Percentiles rank a stretch among this genome's conserved stretches.
Conservation (phyloP, 1,284 basidiomycete species). For the Malassezia japonica region DNA sequence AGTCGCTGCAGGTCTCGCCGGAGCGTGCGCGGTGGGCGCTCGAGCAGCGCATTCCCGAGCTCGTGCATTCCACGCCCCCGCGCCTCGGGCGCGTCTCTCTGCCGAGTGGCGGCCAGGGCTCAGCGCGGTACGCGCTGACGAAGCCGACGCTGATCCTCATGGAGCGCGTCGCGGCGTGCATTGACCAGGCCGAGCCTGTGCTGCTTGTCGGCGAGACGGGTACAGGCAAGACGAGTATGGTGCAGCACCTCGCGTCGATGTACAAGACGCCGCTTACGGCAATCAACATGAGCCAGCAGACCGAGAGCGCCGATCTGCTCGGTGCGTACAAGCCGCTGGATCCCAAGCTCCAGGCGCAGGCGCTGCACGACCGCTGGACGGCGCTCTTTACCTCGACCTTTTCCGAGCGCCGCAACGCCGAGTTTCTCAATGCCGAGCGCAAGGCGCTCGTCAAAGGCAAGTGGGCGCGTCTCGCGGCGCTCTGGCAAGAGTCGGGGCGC, state of each 20-base stretch:
- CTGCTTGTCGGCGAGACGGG: slow-evolving; percentile 95
- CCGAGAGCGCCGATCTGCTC: slow-evolving; percentile 84
- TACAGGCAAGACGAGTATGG: slow-evolving; percentile 90
- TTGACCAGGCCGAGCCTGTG: slow-evolving; percentile 70
- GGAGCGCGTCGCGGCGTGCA: slow-evolving; percentile 68
- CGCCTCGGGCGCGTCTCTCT: slow-evolving; percentile 12
- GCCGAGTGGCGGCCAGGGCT: slow-evolving; percentile 17
- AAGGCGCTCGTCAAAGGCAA: slow-evolving; percentile 72
- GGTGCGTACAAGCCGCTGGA: slow-evolving; percentile 95
- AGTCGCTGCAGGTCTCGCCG: slow-evolving; percentile 27
- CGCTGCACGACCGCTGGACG: slow-evolving; percentile 67
- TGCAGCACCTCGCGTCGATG: slow-evolving; percentile 77
- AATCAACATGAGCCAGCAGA: slow-evolving; percentile 91
- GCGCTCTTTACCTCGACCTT: slow-evolving; percentile 80
- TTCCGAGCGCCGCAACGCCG: slow-evolving; percentile 77
- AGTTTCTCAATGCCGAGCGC: slow-evolving; percentile 72
- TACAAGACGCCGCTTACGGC: slow-evolving; percentile 70
- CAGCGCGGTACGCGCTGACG: slow-evolving; percentile 67
- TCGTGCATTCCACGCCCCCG: slow-evolving; percentile 7
- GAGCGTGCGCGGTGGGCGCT: slow-evolving; percentile 36
- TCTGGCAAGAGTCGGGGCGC: slow-evolving; percentile 72
- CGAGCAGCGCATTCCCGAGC: slow-evolving; percentile 30
- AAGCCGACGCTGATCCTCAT: slow-evolving; percentile 74
- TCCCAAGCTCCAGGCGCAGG: slow-evolving; percentile 59
- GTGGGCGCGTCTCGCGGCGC: slow-evolving; percentile 71